Evolutionary conservation across 495 filamentous ascomycete genomes (phyloP), one percentile per base, ranked within the genome.

Genomic region (Sphaerosporella brunnea): DNA sequence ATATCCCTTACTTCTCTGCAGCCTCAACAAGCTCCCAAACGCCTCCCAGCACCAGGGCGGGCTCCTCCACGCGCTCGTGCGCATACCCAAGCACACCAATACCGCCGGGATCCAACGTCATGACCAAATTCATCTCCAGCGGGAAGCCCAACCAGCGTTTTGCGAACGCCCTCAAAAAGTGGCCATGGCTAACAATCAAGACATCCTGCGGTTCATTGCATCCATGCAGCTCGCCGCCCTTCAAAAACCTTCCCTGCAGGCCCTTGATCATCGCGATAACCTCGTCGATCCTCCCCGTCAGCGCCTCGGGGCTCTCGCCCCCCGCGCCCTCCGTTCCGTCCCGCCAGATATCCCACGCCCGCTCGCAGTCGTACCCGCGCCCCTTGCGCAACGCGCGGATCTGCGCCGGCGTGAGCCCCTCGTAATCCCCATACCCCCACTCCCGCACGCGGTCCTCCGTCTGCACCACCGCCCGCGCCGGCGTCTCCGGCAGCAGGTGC

Each of bases 381-480:
- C 70, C 62, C 59, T 68, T 72, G 25, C 84, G 68, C 45, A 69
- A 48, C 44, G 72, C 66, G 20, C 70, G 59, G 56, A 96, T 95
- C 56, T 82, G 64, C 13, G 71, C 62, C 46, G 72, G 79, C 4
- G 82, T 92, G 62, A 93, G 74, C 1, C 90, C 90, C 62, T 97
- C 90, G 60, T 96, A 97, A 52, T 81, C 75, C 9, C 90, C 90
- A 55, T 97, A 97, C 64, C 93, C 84, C 88, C 88, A 97, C 61
- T 97, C 88, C 10, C 80, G 71, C 23, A 95, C 76, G 40, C 80
- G 76, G 49, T 86, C 74, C 0, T 82, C 84, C 35, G 90, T 65
- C 52, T 78, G 63, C 1, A 92, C 72, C 13, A 64, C 58, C 13
- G 59, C 59, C 3, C 64, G 39, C 39, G 69, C 73, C 2, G 62